A percentile compares a stretch with the other conserved stretches of the same genome.
phyloP scores from a whole-genome alignment of 31 red algal genomes.

The Porphyra umbilicalis region DNA sequence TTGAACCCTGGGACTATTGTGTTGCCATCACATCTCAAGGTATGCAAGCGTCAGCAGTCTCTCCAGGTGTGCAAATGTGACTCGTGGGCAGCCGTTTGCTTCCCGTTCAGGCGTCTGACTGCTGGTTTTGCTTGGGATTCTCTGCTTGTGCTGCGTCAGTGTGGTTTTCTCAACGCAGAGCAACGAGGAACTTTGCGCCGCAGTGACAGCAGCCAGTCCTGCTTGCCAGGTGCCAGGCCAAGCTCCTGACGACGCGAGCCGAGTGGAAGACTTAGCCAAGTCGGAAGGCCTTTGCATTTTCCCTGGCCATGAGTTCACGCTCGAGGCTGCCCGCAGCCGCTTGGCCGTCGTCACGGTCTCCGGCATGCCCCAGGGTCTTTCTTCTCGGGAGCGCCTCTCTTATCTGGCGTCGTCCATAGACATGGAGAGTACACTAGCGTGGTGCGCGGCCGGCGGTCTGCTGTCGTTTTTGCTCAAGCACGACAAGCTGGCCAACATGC shows the following conservation, averaged over 20 bases:
- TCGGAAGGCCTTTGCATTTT: not conserved
- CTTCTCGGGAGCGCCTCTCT: slow-evolving; percentile 2
- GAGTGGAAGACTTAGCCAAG: not conserved
- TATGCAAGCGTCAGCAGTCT: too few relatives aligned
- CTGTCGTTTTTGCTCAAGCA: slow-evolving; percentile 48
- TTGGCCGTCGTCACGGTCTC: slow-evolving; percentile 18
- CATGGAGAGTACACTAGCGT: slow-evolving; percentile 29
- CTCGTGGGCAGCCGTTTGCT: too few relatives aligned
- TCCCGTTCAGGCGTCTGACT: too few relatives aligned
- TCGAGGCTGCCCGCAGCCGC: not conserved
- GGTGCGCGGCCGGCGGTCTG: slow-evolving; percentile 45
- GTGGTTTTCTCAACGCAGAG: not conserved
- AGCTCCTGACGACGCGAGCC: not conserved
- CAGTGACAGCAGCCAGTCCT: not conserved
- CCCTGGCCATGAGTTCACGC: not conserved
- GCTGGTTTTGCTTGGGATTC: not conserved
- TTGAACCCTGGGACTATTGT: not conserved
- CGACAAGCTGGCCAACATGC: slow-evolving; percentile 17
- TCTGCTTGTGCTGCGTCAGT: too few relatives aligned
- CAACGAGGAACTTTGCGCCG: not conserved
- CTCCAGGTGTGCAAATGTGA: too few relatives aligned
- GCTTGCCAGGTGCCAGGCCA: not conserved
- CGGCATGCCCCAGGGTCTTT: slow-evolving; percentile 27
- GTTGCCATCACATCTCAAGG: not conserved
- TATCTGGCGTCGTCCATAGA: slow-evolving; percentile 35